Evolutionary conservation across 163 green algal species (phyloP), one percentile per base, ranked within the genome.

Genomic region (Coccomyxa subellipsoidea): DNA sequence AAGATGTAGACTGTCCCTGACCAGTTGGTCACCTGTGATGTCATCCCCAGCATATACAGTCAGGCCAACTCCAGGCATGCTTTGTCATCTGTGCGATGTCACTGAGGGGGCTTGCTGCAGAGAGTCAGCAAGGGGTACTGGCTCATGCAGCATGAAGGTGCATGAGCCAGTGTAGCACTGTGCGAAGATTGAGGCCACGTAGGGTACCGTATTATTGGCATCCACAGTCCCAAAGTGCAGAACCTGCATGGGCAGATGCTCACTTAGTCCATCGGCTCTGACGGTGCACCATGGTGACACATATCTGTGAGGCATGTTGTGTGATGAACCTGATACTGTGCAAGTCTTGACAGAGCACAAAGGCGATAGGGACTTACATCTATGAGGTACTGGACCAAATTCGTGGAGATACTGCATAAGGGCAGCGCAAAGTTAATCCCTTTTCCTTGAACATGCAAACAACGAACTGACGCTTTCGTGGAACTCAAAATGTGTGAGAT

Each of bases 341-440:
- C 12, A 66, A 29, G 47, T 66, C 47, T 12, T 12, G 47, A 66
- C 47, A 29, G 12, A 18, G n/a, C n/a, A n/a, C n/a, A 7, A 18
- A 18, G 3, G 47, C 23, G 23, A 8, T 8, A 59, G 23, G 47
- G 23, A 18, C 47, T 12, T 7, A 59, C 88, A 5, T 83, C 84
- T 0, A 90, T 96, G 12, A 98, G 88, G 87, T 98, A 98, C 21
- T 95, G 95, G 27, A 98, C 90, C 38, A 98, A 85, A 84, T 98
- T 98, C 31, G 95, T 98, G 27, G 93, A 91, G 54, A 98, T 86
- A 25, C 92, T 93, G 89, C 78, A 69, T n/a, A n/a, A n/a, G n/a
- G n/a, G n/a, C n/a, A n/a, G n/a, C n/a, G n/a, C n/a, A n/a, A n/a
- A n/a, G n/a, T n/a, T n/a, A n/a, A n/a, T n/a, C n/a, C n/a, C n/a